Base-by-base conservation (phyloP, 169 alveolate species). In the Cystoisospora suis region DNA sequence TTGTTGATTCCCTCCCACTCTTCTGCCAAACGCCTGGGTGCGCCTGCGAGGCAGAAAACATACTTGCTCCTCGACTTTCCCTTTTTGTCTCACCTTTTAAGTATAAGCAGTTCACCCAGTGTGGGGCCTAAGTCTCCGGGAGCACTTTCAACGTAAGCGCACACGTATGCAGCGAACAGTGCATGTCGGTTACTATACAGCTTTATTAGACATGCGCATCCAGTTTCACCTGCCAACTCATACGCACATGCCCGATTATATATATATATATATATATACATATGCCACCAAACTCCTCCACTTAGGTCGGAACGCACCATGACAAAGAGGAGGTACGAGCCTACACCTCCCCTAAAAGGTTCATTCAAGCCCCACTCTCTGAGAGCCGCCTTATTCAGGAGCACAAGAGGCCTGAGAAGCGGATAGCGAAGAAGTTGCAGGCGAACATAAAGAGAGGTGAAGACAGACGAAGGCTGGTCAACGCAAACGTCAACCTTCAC, bases 291-390 rank as follows among this genome's bases (percentile, higher is more conserved):
- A 20, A 23, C 42, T 23, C 79, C 34, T 23, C 17, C 7, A 32
- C 53, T 9, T 12, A n/a, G 34, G 34, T 65, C 12, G 34, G 17
- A n/a, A 4, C 92, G 53, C 36, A 88, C 94, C 81, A 93, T 75
- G 27, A 91, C 87, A 46, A 94, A 94, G 58, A 92, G 93, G 29
- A 94, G 79, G 65, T 92, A 94, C 12, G 96, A 92, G 38, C 96
- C 96, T 61, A 94, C 90, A 27, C 96, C 96, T 17, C 96, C 96
- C 27, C 77, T 87, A 72, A 90, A 91, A 17, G 96, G 92, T 65
- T 94, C 95, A 61, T 90, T 92, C 6, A 93, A 59, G 23, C 65
- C 70, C 87, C 47, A 56, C 46, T 89, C 94, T 27, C 86, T 92
- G 87, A 94, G 90, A 20, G 90, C 81, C 75, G 92, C 42, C 58